A percentile compares a stretch with the other conserved stretches of the same genome.
These are phyloP conservation scores for Pulveroboletus sp. DNA, from an alignment of 768 basidiomycete genomes.

Conservation along the genomic window DNA sequence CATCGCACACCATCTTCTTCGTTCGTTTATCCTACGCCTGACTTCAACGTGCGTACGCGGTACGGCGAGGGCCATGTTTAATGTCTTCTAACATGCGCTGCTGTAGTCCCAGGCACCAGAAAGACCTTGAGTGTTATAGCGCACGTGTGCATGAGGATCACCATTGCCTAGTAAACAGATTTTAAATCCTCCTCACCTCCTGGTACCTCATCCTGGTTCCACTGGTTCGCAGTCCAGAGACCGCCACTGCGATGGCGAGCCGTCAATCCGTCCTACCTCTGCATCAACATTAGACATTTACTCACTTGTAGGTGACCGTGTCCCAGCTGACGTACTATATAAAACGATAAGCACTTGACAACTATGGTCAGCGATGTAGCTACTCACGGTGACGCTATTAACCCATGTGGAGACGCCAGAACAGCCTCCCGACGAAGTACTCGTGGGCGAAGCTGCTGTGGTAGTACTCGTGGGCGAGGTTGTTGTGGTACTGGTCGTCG, in stretches of 20 bases:
- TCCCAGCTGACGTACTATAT: conserved; percentile 27
- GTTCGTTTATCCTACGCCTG: neutral
- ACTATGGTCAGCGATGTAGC: neutral
- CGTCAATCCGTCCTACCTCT: too few relatives aligned
- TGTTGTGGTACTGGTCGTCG: neutral
- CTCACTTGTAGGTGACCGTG: conserved; percentile 39
- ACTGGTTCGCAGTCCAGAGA: conserved; percentile 47
- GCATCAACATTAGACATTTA: neutral
- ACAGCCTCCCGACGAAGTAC: conserved; percentile 31
- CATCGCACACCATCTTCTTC: neutral
- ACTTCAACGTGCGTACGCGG: neutral
- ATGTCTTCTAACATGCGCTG: conserved; percentile 39
- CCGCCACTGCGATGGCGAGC: conserved; percentile 32
- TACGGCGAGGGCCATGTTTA: neutral
- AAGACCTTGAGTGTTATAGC: conserved; percentile 30
- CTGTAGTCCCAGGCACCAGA: conserved; percentile 56
- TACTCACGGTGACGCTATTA: conserved; percentile 33
- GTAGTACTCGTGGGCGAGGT: conserved; percentile 17
- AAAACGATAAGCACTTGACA: neutral
- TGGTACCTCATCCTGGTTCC: conserved; percentile 38
- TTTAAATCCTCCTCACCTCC: too few relatives aligned
- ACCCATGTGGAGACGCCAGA: conserved; percentile 42
- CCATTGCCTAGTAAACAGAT: too few relatives aligned
- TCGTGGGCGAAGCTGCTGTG: neutral
- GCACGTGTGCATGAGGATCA: neutral